Evolutionary conservation across 768 basidiomycete species (phyloP).

Genomic region (Boletus reticuloceps): DNA sequence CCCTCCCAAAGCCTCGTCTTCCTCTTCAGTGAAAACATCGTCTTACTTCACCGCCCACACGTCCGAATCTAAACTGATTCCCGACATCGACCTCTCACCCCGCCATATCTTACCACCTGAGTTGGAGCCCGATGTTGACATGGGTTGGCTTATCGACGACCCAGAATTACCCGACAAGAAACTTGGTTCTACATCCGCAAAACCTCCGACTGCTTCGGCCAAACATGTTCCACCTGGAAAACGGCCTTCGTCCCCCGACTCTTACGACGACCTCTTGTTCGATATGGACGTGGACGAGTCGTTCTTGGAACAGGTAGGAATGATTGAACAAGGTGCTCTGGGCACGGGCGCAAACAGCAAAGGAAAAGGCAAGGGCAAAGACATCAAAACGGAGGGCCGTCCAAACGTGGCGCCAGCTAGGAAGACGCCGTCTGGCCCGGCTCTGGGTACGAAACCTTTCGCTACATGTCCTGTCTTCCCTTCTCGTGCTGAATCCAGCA

Average conservation of each 20-base stretch:
- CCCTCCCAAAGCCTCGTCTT: conserved; percentile 6
- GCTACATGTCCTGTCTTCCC: conserved; percentile 3
- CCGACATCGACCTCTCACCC: conserved; percentile 31
- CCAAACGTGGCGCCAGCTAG: not conserved
- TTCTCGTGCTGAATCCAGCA: conserved; percentile 13
- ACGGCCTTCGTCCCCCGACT: conserved; percentile 21
- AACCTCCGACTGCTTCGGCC: not conserved
- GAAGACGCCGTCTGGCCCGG: conserved; percentile 7
- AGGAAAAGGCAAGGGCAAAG: conserved; percentile 22
- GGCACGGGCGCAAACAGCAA: conserved; percentile 8
- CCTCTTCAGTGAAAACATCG: conserved; percentile 12
- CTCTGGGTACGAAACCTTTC: conserved; percentile 17
- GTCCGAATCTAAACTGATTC: conserved; percentile 11
- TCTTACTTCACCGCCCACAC: conserved; percentile 19
- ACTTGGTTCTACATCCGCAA: conserved; percentile 11
- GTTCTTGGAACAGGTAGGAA: conserved; percentile 38
- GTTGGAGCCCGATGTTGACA: conserved; percentile 13
- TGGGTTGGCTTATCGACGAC: conserved; percentile 33
- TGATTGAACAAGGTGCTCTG: conserved; percentile 23
- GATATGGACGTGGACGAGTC: conserved; percentile 37
- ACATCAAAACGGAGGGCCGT: not conserved
- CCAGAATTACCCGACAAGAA: conserved; percentile 13
- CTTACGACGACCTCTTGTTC: conserved; percentile 35
- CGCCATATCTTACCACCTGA: conserved; percentile 24
- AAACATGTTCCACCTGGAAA: conserved; percentile 4